Percentiles rank a stretch among this genome's conserved stretches.
Evolutionary conservation across 306 rosid genomes (phyloP).

Genomic region (Cicer chorassanicum): DNA sequence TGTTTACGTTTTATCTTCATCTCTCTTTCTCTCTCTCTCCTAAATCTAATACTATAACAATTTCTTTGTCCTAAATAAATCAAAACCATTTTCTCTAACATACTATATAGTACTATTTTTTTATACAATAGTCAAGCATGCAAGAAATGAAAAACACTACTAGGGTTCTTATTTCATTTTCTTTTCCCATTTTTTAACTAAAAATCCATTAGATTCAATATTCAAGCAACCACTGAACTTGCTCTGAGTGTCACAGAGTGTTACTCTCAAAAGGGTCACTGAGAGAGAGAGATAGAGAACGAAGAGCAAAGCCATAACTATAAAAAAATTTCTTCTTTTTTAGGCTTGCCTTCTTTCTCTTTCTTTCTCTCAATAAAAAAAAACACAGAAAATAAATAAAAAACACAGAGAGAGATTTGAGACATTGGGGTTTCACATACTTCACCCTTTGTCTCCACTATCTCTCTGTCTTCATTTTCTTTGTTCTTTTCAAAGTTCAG

Average conservation of each 20-base stretch:
- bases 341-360: conserved; percentile 68
- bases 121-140: conserved; percentile 64
- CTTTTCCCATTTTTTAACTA: conserved; percentile 26
- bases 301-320: conserved; percentile 58
- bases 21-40: conserved; percentile 5
- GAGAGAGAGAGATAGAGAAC: conserved; percentile 63
- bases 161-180: conserved; percentile 69
- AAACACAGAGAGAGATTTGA: conserved; percentile 55
- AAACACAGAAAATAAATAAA: not conserved
- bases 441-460: conserved; percentile 63
- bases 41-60: conserved; percentile 46
- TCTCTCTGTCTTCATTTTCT: conserved; percentile 52
- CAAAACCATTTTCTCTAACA: conserved; percentile 7
- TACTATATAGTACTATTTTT: not conserved
- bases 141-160: conserved; percentile 54
- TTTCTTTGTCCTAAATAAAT: conserved; percentile 33
- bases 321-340: conserved; percentile 3
- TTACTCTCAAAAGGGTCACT: conserved; percentile 15
- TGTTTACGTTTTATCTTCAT: conserved; percentile 60
- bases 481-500: conserved; percentile 32
- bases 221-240: conserved; percentile 15
- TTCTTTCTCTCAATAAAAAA: conserved; percentile 55
- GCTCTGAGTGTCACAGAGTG: not conserved
- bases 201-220: conserved; percentile 20
- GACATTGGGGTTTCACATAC: conserved; percentile 53